A percentile compares a stretch with the other conserved stretches of the same genome.
phyloP scores from a whole-genome alignment of 2,329 filamentous ascomycete species.

The Cordyceps tenuipes region DNA sequence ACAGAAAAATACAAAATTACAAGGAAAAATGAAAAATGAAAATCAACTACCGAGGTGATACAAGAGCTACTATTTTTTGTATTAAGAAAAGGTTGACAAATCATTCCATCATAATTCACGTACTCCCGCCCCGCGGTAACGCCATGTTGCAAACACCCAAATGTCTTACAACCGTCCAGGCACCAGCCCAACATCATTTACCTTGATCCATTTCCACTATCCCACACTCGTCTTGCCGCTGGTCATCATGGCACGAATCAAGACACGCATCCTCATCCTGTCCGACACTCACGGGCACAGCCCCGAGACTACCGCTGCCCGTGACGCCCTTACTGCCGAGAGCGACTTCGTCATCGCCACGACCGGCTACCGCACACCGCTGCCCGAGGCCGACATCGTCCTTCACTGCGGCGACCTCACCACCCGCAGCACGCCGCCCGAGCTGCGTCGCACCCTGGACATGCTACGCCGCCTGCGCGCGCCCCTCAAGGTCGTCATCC shows the following conservation, averaged over 20 bases:
- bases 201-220: neutral
- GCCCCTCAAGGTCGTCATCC: constrained; percentile 44
- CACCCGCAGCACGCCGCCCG: constrained; percentile 29
- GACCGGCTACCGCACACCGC: constrained; percentile 24
- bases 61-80: neutral
- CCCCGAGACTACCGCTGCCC: constrained; percentile 14
- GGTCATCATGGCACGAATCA: constrained; percentile 17
- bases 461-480: constrained; percentile 35
- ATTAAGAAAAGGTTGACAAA: too few relatives aligned
- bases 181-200: neutral
- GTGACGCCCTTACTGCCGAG: constrained; percentile 19
- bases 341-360: constrained; percentile 5
- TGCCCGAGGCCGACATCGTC: constrained; percentile 35
- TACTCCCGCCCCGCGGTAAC: neutral
- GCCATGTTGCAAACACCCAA: neutral
- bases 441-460: constrained; percentile 33
- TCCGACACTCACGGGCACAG: constrained; percentile 29
- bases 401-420: constrained; percentile 48
- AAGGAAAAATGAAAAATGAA: too few relatives aligned
- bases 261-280: constrained; percentile 30
- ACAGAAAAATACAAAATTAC: too few relatives aligned
- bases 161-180: neutral
- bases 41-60: too few relatives aligned
- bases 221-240: neutral
- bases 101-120: neutral